Base-by-base conservation (phyloP, 352 stramenopile species). In the Globisporangium viniferum region DNA sequence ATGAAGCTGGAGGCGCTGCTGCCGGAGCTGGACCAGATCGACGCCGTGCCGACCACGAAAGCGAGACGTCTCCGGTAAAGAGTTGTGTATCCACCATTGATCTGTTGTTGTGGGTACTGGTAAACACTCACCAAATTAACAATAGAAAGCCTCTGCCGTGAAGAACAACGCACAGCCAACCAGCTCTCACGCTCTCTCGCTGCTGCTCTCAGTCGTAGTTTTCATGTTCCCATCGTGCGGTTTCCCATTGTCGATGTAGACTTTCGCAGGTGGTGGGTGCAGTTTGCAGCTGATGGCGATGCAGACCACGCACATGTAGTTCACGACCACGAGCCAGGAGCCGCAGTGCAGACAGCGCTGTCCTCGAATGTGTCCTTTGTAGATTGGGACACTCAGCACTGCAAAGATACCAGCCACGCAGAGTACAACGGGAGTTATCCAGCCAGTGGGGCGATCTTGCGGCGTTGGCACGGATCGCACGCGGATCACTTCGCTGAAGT, bases 1-100 rank as follows among this genome's bases (percentile, higher is more conserved):
- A 98, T 97, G 73, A 96, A 90, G 68, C 69, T 99, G 29, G 87
- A 94, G 51, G 78, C 89, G 65, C 77, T 94, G 44, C 75, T 99
- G 48, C 94, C 95, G 3, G 80, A 83, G n/a, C 82, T 99, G 27
- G 88, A 89, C 15, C 94, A 99, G 73, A 98, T 99, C 79, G 97
- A 99, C 76, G 97, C 97, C 9, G 83, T 84, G 31, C 80, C 84
- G 3, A 91, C 84, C 2, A 90, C 75, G 15, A 88, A 79, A 39
- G 81, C 81, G 29, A 82, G 81, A 41, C 75, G 67, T 68, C 62
- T 66, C 61, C 75, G 70, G 20, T 70, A 58, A 60, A 31, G 33
- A 24, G 24, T 24, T 24, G 24, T 24, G 24, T 24, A 24, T 24
- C 24, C 24, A 24, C 24, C 24, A 24, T 24, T 24, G 24, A 24